These are phyloP conservation scores for Medicago arabica DNA, from an alignment of 306 rosid species.

Conservation along the genomic window DNA sequence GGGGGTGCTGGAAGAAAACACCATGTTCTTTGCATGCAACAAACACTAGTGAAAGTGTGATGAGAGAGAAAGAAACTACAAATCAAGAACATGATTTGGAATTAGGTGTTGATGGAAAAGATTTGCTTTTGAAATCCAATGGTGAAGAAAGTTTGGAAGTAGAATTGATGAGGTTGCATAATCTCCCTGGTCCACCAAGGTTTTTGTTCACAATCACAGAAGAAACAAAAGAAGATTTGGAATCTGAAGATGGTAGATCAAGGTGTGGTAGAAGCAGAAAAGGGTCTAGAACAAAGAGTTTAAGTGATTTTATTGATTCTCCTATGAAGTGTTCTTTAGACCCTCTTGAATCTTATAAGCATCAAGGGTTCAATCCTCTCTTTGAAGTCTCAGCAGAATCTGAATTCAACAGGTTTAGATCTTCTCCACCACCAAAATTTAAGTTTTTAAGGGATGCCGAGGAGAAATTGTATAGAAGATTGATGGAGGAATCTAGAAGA, in stretches of 20 bases:
- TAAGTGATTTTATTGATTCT: constrained; percentile 70
- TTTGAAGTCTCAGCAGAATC: constrained; percentile 68
- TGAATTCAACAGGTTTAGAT: constrained; percentile 61
- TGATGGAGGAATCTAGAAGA: constrained; percentile 70
- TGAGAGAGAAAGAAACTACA: constrained; percentile 39
- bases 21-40: constrained; percentile 38
- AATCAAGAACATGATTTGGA: constrained; percentile 61
- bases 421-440: constrained; percentile 91
- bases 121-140: constrained; percentile 51
- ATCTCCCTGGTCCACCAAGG: constrained; percentile 84
- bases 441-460: constrained; percentile 92
- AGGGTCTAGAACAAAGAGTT: constrained; percentile 74
- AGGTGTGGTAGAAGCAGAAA: constrained; percentile 61
- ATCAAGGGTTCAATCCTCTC: constrained; percentile 82
- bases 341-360: constrained; percentile 58
- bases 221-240: constrained; percentile 90
- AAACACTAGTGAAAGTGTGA: constrained; percentile 25
- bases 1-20: constrained; percentile 55
- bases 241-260: constrained; percentile 77
- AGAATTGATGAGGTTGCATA: constrained; percentile 90
- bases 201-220: constrained; percentile 90
- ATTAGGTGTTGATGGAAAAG: constrained; percentile 52
- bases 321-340: constrained; percentile 56
- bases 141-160: constrained; percentile 73
- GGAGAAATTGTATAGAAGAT: constrained; percentile 69